These are phyloP conservation scores for Thielaviopsis musarum DNA, from an alignment of 2,329 filamentous ascomycete genomes.

Conservation along the genomic window DNA sequence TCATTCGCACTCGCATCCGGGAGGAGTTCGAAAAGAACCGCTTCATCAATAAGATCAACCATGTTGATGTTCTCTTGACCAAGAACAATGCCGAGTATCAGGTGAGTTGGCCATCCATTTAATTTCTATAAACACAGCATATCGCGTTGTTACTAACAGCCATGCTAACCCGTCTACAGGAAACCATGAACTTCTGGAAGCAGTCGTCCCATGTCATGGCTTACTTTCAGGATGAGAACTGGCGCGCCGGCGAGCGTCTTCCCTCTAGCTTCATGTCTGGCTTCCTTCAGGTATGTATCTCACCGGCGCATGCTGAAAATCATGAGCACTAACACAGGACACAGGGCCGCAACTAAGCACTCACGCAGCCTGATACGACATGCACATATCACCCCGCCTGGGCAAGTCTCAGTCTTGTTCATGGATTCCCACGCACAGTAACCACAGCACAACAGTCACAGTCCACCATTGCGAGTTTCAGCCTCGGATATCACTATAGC, in stretches of 20 bases:
- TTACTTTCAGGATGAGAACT: conserved; percentile 78
- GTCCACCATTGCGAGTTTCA: neutral
- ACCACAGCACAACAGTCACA: neutral
- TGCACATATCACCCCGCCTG: neutral
- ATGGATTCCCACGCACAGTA: neutral
- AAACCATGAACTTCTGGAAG: conserved; percentile 99
- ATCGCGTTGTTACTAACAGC: neutral
- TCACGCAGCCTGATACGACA: neutral
- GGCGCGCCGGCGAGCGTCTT: conserved; percentile 58
- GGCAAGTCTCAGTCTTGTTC: neutral
- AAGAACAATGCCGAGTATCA: conserved; percentile 90
- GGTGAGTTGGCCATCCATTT: conserved; percentile 33
- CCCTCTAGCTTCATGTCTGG: conserved; percentile 84
- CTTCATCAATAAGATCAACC: conserved; percentile 75
- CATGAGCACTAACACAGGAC: conserved; percentile 1
- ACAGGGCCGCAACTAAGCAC: conserved; percentile 38
- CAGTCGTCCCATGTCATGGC: conserved; percentile 90
- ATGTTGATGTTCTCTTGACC: conserved; percentile 78
- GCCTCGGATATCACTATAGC: neutral
- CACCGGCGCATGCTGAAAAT: neutral
- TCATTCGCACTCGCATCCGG: conserved; percentile 80
- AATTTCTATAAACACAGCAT: conserved; percentile 12
- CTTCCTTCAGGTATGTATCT: conserved; percentile 71
- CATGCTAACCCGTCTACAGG: conserved; percentile 32
- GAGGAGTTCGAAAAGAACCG: conserved; percentile 94